A percentile compares a stretch with the other conserved stretches of the same genome.
phyloP scores from a whole-genome alignment of 2,329 filamentous ascomycete genomes.

The Nemania bipapillata region DNA sequence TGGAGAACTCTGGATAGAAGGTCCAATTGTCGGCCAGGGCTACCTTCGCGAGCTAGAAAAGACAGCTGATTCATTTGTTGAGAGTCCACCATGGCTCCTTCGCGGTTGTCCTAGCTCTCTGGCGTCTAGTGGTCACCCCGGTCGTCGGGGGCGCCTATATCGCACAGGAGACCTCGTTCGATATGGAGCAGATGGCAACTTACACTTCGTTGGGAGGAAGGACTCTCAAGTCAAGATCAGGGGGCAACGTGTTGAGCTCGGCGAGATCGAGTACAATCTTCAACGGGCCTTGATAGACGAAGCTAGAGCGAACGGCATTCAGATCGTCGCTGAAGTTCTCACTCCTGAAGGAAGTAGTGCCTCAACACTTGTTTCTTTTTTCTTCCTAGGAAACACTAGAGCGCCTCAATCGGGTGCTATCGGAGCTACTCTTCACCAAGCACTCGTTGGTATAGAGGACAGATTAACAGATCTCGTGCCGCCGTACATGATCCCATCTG shows the following conservation, averaged over 20 bases:
- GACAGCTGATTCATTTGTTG: conserved; percentile 53
- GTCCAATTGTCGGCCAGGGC: conserved; percentile 52
- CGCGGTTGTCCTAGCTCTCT: background rate
- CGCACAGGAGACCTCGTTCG: conserved; percentile 43
- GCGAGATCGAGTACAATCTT: conserved; percentile 55
- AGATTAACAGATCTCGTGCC: background rate
- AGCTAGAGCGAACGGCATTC: background rate
- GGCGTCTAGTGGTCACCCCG: background rate
- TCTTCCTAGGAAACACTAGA: background rate
- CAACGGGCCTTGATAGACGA: background rate
- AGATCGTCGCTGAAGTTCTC: conserved; percentile 5
- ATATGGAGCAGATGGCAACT: conserved; percentile 54
- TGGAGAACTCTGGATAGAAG: conserved; percentile 53
- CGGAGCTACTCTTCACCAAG: background rate
- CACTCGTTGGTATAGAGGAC: background rate
- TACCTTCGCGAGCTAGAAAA: conserved; percentile 56
- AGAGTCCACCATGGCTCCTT: conserved; percentile 52
- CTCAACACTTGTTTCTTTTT: conserved; percentile 8
- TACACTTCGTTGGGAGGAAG: conserved; percentile 56
- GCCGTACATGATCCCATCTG: conserved; percentile 21
- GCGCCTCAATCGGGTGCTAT: background rate
- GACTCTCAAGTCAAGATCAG: conserved; percentile 62
- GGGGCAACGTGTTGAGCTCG: conserved; percentile 60
- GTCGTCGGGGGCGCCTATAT: conserved; percentile 55
- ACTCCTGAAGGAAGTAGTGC: background rate